Percentiles rank a stretch among this genome's conserved stretches.
These are phyloP conservation scores for Chlorella sp. DNA, from an alignment of 139 green algal species.

Conservation along the genomic window DNA sequence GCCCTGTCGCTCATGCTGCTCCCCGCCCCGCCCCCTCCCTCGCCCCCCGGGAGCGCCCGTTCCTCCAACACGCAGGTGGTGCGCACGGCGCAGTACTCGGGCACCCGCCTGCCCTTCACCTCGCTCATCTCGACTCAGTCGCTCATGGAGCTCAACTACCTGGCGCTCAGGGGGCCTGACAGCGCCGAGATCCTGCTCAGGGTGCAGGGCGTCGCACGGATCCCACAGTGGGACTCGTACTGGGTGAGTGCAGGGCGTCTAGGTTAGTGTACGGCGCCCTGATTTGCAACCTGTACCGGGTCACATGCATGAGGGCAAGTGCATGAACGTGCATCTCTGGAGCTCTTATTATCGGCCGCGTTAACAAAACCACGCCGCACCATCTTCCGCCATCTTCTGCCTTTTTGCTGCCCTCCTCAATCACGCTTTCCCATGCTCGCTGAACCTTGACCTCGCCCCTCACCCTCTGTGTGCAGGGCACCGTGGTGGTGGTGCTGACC, in stretches of 20 bases:
- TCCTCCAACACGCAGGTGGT: too few species aligned
- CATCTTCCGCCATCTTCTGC: too few species aligned
- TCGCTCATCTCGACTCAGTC: background rate
- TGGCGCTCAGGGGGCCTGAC: background rate
- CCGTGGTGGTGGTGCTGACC: slow-evolving; percentile 2
- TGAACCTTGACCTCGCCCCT: too few species aligned
- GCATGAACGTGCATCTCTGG: too few species aligned
- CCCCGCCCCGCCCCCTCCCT: too few species aligned
- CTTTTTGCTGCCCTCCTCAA: too few species aligned
- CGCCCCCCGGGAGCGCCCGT: too few species aligned
- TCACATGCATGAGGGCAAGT: too few species aligned
- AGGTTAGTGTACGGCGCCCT: background rate
- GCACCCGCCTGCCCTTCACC: background rate
- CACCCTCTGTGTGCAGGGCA: background rate
- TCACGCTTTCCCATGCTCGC: too few species aligned
- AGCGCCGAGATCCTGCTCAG: background rate
- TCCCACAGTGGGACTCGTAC: background rate
- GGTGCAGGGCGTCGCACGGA: slow-evolving; percentile 3
- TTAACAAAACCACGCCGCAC: too few species aligned
- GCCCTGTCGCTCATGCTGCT: too few species aligned
- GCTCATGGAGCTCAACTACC: slow-evolving; percentile 5
- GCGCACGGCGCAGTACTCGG: background rate
- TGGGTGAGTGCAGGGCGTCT: background rate
- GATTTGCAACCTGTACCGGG: background rate
- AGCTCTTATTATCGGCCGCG: too few species aligned